These are phyloP conservation scores for Emmonsiellopsis sp. DNA, from an alignment of 2,329 filamentous ascomycete genomes.

Conservation along the genomic window DNA sequence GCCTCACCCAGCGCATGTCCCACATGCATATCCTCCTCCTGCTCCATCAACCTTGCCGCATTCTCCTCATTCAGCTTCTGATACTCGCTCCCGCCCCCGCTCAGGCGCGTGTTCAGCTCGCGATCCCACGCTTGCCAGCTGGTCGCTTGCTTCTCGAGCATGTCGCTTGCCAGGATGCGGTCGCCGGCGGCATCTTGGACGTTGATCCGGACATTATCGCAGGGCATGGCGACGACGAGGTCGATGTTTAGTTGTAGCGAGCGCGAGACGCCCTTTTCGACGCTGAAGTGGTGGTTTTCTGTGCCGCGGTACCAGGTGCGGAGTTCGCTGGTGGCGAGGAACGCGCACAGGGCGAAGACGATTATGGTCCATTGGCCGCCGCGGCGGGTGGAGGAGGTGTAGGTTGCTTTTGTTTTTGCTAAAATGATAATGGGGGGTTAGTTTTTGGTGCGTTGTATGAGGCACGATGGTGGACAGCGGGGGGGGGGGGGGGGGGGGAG, in stretches of 20 bases:
- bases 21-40: slow-evolving; percentile 70
- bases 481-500: not conserved
- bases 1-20: slow-evolving; percentile 78
- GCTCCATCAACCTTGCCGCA: slow-evolving; percentile 37
- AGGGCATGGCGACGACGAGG: slow-evolving; percentile 82
- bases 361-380: slow-evolving; percentile 91
- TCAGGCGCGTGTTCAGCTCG: slow-evolving; percentile 49
- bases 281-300: slow-evolving; percentile 82
- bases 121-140: slow-evolving; percentile 76
- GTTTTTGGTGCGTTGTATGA: not conserved
- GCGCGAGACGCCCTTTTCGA: slow-evolving; percentile 84
- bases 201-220: slow-evolving; percentile 83
- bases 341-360: slow-evolving; percentile 63
- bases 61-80: slow-evolving; percentile 54
- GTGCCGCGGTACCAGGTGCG: slow-evolving; percentile 72
- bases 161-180: slow-evolving; percentile 70
- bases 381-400: slow-evolving; percentile 71
- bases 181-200: slow-evolving; percentile 94
- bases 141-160: slow-evolving; percentile 67
- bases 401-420: slow-evolving; percentile 96
- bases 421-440: slow-evolving; percentile 5
- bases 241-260: slow-evolving; percentile 92
- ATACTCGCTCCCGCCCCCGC: slow-evolving; percentile 51
- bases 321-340: slow-evolving; percentile 72
- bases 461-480: not conserved